Evolutionary conservation across 164 flowering plant species (phyloP).

Genomic region (Saururus chinensis): DNA sequence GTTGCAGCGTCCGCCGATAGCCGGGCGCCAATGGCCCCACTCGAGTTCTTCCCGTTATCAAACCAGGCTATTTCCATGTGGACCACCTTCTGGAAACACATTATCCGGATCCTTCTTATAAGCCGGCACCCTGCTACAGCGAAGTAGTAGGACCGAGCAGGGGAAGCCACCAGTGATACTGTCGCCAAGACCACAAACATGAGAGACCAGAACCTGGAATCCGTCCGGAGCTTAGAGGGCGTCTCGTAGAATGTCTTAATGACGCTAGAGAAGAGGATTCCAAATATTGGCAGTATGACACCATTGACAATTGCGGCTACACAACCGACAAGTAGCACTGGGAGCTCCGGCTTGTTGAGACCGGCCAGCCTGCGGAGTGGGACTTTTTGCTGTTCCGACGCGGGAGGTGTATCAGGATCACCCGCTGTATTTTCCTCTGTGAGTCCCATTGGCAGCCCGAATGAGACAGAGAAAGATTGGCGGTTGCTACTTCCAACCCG

Average conservation of each 20-base stretch:
- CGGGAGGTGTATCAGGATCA: background rate
- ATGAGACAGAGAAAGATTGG: constrained; percentile 26
- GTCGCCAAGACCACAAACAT: constrained; percentile 23
- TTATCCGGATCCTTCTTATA: constrained; percentile 11
- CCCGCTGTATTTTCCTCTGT: constrained; percentile 7
- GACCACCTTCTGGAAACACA: constrained; percentile 16
- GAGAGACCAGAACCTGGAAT: constrained; percentile 30
- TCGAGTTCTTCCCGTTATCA: constrained; percentile 17
- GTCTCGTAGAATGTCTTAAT: constrained; percentile 26
- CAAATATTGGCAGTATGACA: constrained; percentile 24
- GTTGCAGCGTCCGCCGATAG: constrained; percentile 32
- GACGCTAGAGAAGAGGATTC: constrained; percentile 21
- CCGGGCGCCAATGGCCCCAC: constrained; percentile 37
- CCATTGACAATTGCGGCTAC: constrained; percentile 26
- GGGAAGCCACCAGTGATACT: constrained; percentile 10
- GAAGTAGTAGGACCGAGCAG: constrained; percentile 14
- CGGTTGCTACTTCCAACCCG: constrained; percentile 23
- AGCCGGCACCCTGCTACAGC: constrained; percentile 18
- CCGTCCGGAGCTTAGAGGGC: constrained; percentile 20
- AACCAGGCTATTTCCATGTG: constrained; percentile 22
- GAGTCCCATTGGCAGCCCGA: constrained; percentile 16
- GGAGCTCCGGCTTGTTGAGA: constrained; percentile 41
- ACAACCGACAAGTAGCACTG: constrained; percentile 23
- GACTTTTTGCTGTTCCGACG: constrained; percentile 10
- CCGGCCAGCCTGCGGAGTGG: constrained; percentile 27